phyloP scores from a whole-genome alignment of 345 rosid genomes.

The Eucalyptus sp. region DNA sequence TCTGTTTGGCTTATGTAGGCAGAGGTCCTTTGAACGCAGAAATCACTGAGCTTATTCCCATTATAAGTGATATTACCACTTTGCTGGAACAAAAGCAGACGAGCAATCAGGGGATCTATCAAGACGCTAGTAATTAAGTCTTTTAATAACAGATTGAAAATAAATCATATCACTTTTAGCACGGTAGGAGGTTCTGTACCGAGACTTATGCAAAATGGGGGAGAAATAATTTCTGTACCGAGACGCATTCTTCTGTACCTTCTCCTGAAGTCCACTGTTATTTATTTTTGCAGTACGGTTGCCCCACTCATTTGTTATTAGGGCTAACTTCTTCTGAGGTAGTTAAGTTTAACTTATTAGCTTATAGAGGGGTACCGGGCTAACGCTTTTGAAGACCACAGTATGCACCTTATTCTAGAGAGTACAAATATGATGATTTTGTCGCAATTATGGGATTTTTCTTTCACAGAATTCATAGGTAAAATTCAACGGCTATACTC shows the following conservation, averaged over 20 bases:
- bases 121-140: not conserved
- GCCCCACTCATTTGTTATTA: not conserved
- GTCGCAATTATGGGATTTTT: not conserved
- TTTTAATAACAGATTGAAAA: not conserved
- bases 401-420: not conserved
- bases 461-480: not conserved
- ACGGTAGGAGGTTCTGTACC: not conserved
- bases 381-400: not conserved
- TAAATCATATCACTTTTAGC: not conserved
- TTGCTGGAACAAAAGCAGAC: slow-evolving; percentile 20
- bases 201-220: not conserved
- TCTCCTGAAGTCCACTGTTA: not conserved
- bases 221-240: not conserved
- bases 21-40: slow-evolving; percentile 69
- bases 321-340: not conserved
- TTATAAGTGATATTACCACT: slow-evolving; percentile 72
- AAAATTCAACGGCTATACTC: not conserved
- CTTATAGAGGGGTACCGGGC: not conserved
- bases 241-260: not conserved
- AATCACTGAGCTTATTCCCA: slow-evolving; percentile 52
- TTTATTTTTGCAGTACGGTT: not conserved
- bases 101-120: not conserved
- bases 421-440: not conserved
- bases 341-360: not conserved
- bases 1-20: slow-evolving; percentile 94